Conservation (phyloP, 768 basidiomycete genomes). For the Panus rudis region DNA sequence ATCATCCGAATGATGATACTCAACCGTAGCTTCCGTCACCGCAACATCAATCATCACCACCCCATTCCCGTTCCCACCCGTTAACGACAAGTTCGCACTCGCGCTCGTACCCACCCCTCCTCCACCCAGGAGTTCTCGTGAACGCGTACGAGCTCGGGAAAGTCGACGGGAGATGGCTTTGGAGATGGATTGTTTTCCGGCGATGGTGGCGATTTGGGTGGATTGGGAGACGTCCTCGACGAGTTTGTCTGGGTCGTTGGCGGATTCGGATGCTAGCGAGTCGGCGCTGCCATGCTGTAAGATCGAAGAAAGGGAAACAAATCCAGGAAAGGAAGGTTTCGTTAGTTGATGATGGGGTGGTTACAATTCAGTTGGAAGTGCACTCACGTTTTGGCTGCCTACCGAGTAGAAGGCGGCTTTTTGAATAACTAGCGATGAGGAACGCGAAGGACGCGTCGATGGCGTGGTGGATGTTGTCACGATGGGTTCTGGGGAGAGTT, state of each 20-base stretch:
- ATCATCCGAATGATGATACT: constrained; percentile 13
- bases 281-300: constrained; percentile 18
- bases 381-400: constrained; percentile 11
- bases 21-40: constrained; percentile 20
- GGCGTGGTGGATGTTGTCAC: constrained; percentile 5
- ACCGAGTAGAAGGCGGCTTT: constrained; percentile 22
- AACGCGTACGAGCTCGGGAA: constrained; percentile 17
- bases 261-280: constrained; percentile 19
- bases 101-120: too few relatives aligned
- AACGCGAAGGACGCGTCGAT: constrained; percentile 15
- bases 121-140: constrained; percentile 12
- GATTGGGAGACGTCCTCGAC: constrained; percentile 9
- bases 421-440: constrained; percentile 16
- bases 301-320: neutral
- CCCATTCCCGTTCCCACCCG: constrained; percentile 4
- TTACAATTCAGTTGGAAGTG: neutral
- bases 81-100: constrained; percentile 3
- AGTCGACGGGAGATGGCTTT: constrained; percentile 22
- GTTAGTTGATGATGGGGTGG: neutral
- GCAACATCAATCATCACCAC: constrained; percentile 20
- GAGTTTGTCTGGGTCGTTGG: constrained; percentile 13
- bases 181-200: constrained; percentile 17
- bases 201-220: constrained; percentile 19
- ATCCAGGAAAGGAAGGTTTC: neutral
- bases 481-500: constrained; percentile 6